phyloP scores from a whole-genome alignment of 1,284 basidiomycete species.

The Leccinum angustisporum region DNA sequence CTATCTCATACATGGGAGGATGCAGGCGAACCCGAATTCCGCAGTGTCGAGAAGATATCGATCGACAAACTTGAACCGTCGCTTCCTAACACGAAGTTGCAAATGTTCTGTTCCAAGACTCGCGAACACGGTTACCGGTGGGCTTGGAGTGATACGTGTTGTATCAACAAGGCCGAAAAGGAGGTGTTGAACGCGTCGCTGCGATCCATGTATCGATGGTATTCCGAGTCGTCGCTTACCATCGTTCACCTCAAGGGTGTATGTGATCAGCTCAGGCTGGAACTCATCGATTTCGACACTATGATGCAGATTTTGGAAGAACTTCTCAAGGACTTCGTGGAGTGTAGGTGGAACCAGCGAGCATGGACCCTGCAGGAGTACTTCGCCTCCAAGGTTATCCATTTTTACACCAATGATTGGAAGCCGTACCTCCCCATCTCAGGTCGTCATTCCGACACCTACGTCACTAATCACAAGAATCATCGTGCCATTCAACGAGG shows the following conservation, averaged over 20 bases:
- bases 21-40: slow-evolving; percentile 16
- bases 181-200: slow-evolving; percentile 23
- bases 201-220: slow-evolving; percentile 29
- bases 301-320: not conserved
- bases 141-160: slow-evolving; percentile 28
- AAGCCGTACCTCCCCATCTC: slow-evolving; percentile 17
- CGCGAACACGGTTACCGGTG: slow-evolving; percentile 21
- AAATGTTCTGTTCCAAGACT: slow-evolving; percentile 18
- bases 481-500: slow-evolving; percentile 17
- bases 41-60: slow-evolving; percentile 11
- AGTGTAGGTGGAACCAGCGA: slow-evolving; percentile 23
- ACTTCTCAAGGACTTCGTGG: not conserved
- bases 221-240: slow-evolving; percentile 22
- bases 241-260: slow-evolving; percentile 25
- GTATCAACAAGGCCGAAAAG: slow-evolving; percentile 2
- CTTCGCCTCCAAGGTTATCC: slow-evolving; percentile 23
- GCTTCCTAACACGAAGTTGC: slow-evolving; percentile 15
- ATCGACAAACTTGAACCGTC: slow-evolving; percentile 13
- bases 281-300: not conserved
- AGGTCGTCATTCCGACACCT: not conserved
- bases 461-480: slow-evolving; percentile 17
- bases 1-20: slow-evolving; percentile 28
- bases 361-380: slow-evolving; percentile 31
- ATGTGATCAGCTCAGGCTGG: not conserved
- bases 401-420: slow-evolving; percentile 23